phyloP scores from a whole-genome alignment of 352 stramenopile genomes.

The Pelagophyceae sp. region DNA sequence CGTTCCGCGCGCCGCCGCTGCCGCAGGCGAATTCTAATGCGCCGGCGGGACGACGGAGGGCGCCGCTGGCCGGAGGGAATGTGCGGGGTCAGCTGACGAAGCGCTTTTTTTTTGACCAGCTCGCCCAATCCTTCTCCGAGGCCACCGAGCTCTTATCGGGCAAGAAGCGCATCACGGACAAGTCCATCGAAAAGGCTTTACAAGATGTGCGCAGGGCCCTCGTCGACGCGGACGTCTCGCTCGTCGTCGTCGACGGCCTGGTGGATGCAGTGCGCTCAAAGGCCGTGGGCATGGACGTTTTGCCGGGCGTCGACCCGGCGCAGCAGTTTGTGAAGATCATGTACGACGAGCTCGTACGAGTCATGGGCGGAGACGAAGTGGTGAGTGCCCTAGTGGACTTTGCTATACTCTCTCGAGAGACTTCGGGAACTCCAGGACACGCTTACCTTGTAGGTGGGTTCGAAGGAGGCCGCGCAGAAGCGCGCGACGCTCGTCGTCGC shows the following conservation, averaged over 20 bases:
- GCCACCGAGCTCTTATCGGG: background rate
- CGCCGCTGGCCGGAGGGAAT: no score
- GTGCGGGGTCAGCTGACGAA: no score
- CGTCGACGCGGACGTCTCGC: slow-evolving; percentile 69
- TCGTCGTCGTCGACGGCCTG: slow-evolving; percentile 58
- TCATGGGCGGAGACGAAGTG: slow-evolving; percentile 52
- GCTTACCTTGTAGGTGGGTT: background rate
- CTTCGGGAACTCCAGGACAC: background rate
- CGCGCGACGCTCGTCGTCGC: background rate
- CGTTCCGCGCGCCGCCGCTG: no score
- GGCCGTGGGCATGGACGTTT: slow-evolving; percentile 52
- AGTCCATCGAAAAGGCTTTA: slow-evolving; percentile 36
- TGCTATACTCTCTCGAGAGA: background rate
- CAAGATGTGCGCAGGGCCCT: slow-evolving; percentile 58
- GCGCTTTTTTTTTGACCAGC: background rate
- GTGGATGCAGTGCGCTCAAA: slow-evolving; percentile 56
- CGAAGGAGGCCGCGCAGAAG: background rate
- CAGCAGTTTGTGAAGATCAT: slow-evolving; percentile 74
- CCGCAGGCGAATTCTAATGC: no score
- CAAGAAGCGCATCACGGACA: background rate
- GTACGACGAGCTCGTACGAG: slow-evolving; percentile 67
- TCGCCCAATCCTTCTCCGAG: background rate
- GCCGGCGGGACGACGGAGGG: no score
- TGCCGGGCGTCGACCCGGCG: slow-evolving; percentile 57
- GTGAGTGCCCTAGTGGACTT: background rate